A percentile compares a stretch with the other conserved stretches of the same genome.
phyloP scores from a whole-genome alignment of 2,329 filamentous ascomycete genomes.

The Aspergillus eucalypticola region DNA sequence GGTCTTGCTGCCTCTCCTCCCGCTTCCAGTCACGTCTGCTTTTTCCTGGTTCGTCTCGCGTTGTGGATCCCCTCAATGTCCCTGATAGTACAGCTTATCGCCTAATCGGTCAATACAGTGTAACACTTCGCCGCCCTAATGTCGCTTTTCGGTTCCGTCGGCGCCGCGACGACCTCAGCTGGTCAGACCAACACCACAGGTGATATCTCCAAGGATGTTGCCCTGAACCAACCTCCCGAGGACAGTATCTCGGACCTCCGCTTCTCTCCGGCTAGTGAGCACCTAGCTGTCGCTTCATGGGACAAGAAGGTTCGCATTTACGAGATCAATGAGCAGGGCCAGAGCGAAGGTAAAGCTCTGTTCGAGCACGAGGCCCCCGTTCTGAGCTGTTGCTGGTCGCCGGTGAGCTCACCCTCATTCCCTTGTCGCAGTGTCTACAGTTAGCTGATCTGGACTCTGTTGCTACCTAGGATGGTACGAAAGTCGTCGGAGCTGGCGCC shows the following conservation, averaged over 20 bases:
- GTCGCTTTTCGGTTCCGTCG: conserved; percentile 55
- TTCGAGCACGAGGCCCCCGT: conserved; percentile 87
- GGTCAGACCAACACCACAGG: conserved; percentile 71
- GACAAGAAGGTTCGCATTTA: conserved; percentile 98
- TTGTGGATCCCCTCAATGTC: not conserved
- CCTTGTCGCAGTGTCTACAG: not conserved
- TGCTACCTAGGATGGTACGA: conserved; percentile 75
- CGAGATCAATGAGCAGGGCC: conserved; percentile 75
- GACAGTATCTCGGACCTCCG: conserved; percentile 86
- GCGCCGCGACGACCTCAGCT: conserved; percentile 53
- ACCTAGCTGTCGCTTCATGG: conserved; percentile 90
- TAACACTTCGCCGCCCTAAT: conserved; percentile 30
- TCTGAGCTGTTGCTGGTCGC: conserved; percentile 82
- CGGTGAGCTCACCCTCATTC: conserved; percentile 57
- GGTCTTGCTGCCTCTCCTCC: not conserved
- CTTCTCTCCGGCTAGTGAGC: conserved; percentile 76
- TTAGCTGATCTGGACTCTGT: conserved; percentile 5
- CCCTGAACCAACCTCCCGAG: conserved; percentile 73
- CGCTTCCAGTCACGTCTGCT: not conserved
- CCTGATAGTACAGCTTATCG: not conserved
- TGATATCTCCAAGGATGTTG: conserved; percentile 86
- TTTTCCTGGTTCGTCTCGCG: conserved; percentile 10
- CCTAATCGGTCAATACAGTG: not conserved
- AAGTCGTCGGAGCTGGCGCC: conserved; percentile 82
- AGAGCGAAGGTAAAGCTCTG: conserved; percentile 79